These are phyloP conservation scores for Xylaria venustula DNA, from an alignment of 495 filamentous ascomycete genomes.

Conservation along the genomic window DNA sequence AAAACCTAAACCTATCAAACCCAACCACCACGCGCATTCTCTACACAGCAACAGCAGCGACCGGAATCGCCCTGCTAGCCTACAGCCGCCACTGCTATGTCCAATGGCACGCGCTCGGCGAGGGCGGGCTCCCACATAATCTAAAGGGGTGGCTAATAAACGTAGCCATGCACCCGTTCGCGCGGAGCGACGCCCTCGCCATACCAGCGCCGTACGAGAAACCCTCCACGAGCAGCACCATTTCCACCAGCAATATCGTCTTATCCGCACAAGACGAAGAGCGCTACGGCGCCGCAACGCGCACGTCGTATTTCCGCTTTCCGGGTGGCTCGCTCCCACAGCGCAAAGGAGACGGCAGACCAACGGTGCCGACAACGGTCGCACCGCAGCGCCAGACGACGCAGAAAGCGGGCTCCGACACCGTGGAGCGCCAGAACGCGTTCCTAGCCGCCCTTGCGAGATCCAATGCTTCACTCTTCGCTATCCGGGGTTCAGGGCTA, in stretches of 20 bases:
- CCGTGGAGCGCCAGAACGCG: neutral
- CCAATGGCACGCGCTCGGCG: slow-evolving; percentile 35
- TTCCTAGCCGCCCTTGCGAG: slow-evolving; percentile 13
- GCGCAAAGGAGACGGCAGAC: no score
- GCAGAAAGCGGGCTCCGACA: neutral
- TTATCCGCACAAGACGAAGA: slow-evolving; percentile 10
- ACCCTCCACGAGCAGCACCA: no score
- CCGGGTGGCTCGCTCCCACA: no score
- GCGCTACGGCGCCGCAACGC: slow-evolving; percentile 9
- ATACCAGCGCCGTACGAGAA: slow-evolving; percentile 17
- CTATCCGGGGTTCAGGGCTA: slow-evolving; percentile 15
- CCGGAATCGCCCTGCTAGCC: slow-evolving; percentile 13
- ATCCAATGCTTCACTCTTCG: slow-evolving; percentile 22
- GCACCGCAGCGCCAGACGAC: slow-evolving; percentile 35
- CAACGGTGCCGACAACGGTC: slow-evolving; percentile 26
- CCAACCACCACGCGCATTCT: neutral
- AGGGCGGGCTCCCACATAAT: slow-evolving; percentile 38
- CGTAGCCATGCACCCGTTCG: slow-evolving; percentile 18
- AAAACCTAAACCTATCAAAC: neutral
- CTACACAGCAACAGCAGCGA: neutral
- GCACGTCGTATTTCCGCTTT: no score
- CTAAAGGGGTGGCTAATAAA: slow-evolving; percentile 36
- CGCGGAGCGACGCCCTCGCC: slow-evolving; percentile 23
- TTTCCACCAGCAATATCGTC: slow-evolving; percentile 9
- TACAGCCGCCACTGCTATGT: slow-evolving; percentile 23